Base-by-base conservation (phyloP, 1,139 yeast genomes). In the Geotrichum fermentans region DNA sequence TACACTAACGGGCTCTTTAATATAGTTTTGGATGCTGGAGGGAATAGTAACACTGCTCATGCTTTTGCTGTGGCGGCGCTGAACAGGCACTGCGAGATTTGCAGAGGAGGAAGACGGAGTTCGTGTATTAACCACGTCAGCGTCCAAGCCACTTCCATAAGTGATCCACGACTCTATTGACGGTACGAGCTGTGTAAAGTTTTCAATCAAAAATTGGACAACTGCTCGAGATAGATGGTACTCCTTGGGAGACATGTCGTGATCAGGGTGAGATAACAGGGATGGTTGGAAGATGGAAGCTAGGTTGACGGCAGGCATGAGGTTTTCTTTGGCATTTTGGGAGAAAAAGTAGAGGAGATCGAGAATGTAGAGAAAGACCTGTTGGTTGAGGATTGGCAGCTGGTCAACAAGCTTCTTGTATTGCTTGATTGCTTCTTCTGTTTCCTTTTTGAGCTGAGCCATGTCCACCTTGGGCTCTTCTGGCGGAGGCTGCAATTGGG, bases 241-340 rank as follows among this genome's bases (percentile, higher is more conserved):
- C 65, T 92, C 97, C 33, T 81, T 85, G 1, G 97, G 97, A 45
- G 83, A 79, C 82, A 90, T 79, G 64, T 89, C 97, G 65, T 92
- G 97, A 58, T 76, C 78, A 5, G 97, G 96, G 64, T 92, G 97
- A 1, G 95, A 85, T 44, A 94, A 72, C n/a, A 94, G 80, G 18
- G 96, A 85, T 2, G 98, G 98, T 68, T 92, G 98, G 70, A 94
- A 92, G 53, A 92, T 87, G 1, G 98, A 96, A 0, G 97, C 96
- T 56, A 92, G 72, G 63, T 94, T 92, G 58, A 92, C 79, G 2
- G 96, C 87, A 1, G 96, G 82, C 99, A 92, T 92, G 58, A 88
- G 73, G 64, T 90, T 92, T 52, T 79, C 79, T 43, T 78, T 79
- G 7, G 92, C 75, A 60, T 85, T 83, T 54, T 85, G 80, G 45